Base-by-base conservation (phyloP, 306 rosid species). In the Begonia peltatifolia region DNA sequence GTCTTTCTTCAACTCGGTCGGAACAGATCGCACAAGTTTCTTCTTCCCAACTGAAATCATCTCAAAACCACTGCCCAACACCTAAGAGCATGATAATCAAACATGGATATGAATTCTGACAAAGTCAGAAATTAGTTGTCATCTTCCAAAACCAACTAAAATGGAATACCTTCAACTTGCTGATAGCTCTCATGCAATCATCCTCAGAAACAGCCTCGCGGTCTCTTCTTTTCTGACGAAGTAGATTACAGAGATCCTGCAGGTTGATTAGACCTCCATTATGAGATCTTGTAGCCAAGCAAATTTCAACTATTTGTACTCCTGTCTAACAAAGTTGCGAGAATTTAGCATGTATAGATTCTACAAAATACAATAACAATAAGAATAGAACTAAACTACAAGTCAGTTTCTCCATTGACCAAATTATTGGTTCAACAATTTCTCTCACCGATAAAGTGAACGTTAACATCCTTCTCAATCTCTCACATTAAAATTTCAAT, bases 1-100 rank as follows among this genome's bases (percentile, higher is more conserved):
- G 68, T 90, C 99, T 71, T 83, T 90, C 77, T 90, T 90, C 79
- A 90, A 73, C 64, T 90, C 99, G 13, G 95, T 90, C 54, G 99
- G 99, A 73, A 90, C 99, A 9, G 99, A 90, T 52, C 95, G 99
- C 25, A 90, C 84, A 67, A 90, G 94, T 76, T 90, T 86, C 71
- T 41, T 83, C 80, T 79, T 90, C 60, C 95, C 99, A 61, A 90
- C 92, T 50, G 94, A 72, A 71, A 90, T 83, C 23, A 90, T 95
- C 74, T 90, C 99, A 68, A 78, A 90, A 67, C 99, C 95, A 52
- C 83, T 86, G 41, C 99, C 99, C 52, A 90, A 46, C 61, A 76
- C 80, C 99, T 90, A 87, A 60, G 76, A 67, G 38, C 6, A 30
- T 30, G 38, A 7, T 30, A 30, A 30, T 30, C 6, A 25, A 25